Evolutionary conservation across 2,329 filamentous ascomycete species (phyloP).

Genomic region (Pseudogymnoascus sp.): DNA sequence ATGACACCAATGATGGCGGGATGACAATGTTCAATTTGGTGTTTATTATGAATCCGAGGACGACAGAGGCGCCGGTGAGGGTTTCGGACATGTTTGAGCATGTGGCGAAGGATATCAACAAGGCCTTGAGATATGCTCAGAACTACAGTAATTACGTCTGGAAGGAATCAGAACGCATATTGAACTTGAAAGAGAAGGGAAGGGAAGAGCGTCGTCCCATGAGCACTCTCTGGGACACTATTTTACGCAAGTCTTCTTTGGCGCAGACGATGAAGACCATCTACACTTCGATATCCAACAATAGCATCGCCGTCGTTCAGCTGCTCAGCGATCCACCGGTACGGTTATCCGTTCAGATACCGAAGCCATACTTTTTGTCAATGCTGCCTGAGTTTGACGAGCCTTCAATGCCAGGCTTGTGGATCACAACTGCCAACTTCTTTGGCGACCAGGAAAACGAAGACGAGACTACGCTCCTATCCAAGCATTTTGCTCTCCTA

Average conservation of each 20-base stretch:
- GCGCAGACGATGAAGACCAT: conserved; percentile 76
- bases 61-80: conserved; percentile 61
- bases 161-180: conserved; percentile 78
- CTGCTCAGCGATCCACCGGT: conserved; percentile 53
- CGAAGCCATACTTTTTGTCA: conserved; percentile 59
- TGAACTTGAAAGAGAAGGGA: conserved; percentile 72
- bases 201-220: conserved; percentile 53
- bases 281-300: conserved; percentile 71
- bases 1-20: conserved; percentile 23
- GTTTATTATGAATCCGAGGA: conserved; percentile 76
- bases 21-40: conserved; percentile 99
- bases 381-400: conserved; percentile 64
- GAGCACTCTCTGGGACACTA: conserved; percentile 60
- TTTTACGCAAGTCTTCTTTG: conserved; percentile 64
- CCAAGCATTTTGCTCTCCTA: conserved; percentile 79
- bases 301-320: conserved; percentile 77
- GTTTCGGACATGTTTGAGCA: conserved; percentile 79
- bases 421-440: conserved; percentile 80
- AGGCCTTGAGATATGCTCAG: conserved; percentile 87
- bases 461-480: conserved; percentile 60
- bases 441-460: conserved; percentile 60
- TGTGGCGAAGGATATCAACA: conserved; percentile 85
- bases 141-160: conserved; percentile 84
- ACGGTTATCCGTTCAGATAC: conserved; percentile 57
- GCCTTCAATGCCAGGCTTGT: conserved; percentile 64